Conservation (phyloP, 2,329 filamentous ascomycete species). For the Zymoseptoria pseudotritici region DNA sequence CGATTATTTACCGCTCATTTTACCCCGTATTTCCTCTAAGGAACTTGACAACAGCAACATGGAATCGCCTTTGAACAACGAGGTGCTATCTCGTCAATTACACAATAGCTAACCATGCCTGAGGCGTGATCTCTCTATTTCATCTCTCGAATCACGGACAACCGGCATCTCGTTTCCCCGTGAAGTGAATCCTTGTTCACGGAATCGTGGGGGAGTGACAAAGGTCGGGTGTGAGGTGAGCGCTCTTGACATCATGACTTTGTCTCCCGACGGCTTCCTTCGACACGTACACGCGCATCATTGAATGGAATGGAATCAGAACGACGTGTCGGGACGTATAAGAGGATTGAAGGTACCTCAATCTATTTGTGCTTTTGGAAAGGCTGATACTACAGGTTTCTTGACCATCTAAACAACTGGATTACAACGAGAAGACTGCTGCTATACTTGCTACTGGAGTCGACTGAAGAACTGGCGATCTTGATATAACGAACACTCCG, state of each 20-base stretch:
- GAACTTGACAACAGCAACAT: no score
- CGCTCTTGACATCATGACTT: slow-evolving; percentile 2
- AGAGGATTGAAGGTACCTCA: neutral
- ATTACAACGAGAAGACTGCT: neutral
- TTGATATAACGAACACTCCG: no score
- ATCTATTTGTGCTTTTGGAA: no score
- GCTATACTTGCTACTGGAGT: neutral
- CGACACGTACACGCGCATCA: neutral
- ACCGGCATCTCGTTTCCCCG: neutral
- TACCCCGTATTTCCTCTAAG: no score
- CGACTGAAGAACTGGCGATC: neutral
- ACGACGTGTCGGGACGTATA: neutral
- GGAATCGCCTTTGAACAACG: no score
- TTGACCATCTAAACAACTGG: no score
- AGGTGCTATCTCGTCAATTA: no score
- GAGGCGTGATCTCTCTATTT: no score
- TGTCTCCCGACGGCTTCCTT: neutral
- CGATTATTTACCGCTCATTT: no score
- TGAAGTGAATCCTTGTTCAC: neutral
- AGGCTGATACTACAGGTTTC: no score
- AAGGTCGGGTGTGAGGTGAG: neutral
- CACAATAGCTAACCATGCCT: no score
- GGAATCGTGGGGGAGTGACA: neutral
- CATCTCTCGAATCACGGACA: neutral
- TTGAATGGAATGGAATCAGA: neutral